phyloP scores from a whole-genome alignment of 257 asterid genomes.

The Lycium ferocissimum region DNA sequence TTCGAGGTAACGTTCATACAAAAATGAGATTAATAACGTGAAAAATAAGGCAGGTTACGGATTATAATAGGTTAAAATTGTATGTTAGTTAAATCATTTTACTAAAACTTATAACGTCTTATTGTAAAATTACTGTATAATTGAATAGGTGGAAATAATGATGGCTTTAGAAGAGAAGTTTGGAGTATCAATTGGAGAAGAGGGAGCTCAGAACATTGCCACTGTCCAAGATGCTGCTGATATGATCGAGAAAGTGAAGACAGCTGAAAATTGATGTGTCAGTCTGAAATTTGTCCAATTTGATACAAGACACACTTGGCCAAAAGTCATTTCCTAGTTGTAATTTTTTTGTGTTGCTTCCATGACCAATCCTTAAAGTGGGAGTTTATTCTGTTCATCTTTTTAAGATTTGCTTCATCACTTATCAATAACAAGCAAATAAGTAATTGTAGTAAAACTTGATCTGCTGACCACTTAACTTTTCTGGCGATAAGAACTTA shows the following conservation, averaged over 20 bases:
- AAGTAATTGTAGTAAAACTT: not conserved
- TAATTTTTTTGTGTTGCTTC: not conserved
- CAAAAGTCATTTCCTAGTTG: not conserved
- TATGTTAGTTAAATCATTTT: not conserved
- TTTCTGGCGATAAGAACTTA: no score
- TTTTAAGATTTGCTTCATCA: not conserved
- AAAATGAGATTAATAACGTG: no score
- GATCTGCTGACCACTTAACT: no score
- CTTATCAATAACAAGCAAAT: slow-evolving; percentile 2
- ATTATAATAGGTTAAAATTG: not conserved
- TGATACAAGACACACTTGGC: not conserved
- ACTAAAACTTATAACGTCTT: not conserved
- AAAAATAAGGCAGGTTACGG: not conserved
- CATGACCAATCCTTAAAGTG: not conserved
- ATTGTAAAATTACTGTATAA: no score
- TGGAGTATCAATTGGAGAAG: slow-evolving; percentile 60
- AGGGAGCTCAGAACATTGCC: slow-evolving; percentile 60
- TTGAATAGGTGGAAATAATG: slow-evolving; percentile 56
- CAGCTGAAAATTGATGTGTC: slow-evolving; percentile 28
- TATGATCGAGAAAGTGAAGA: slow-evolving; percentile 59
- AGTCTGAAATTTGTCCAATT: not conserved
- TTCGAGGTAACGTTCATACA: no score
- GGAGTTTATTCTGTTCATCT: not conserved
- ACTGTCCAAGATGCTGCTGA: slow-evolving; percentile 72
- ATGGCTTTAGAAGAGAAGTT: slow-evolving; percentile 64